These are phyloP conservation scores for Pezicula radicicola DNA, from an alignment of 2,329 filamentous ascomycete species.

Conservation along the genomic window DNA sequence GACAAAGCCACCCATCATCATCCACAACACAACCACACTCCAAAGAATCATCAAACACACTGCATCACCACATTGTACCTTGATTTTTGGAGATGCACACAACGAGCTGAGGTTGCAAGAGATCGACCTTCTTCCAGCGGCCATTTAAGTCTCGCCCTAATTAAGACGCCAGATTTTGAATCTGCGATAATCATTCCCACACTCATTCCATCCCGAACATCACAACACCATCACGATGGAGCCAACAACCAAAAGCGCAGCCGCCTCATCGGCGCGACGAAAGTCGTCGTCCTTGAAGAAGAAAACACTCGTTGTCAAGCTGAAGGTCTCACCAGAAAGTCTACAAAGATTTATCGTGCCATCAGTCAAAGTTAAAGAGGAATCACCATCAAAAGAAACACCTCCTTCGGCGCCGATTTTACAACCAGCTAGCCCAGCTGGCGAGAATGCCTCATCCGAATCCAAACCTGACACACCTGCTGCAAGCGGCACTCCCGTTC, in stretches of 20 bases:
- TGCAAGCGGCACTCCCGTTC: constrained; percentile 51
- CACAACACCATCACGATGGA: constrained; percentile 19
- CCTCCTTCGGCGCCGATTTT: constrained; percentile 31
- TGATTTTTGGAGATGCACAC: not conserved
- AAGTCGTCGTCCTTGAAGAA: constrained; percentile 24
- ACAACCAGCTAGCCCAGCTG: constrained; percentile 36
- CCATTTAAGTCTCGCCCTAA: not conserved
- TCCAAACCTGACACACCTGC: constrained; percentile 59
- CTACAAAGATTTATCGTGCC: constrained; percentile 47
- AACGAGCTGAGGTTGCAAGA: too few relatives aligned
- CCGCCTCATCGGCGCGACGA: constrained; percentile 16
- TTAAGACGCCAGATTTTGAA: not conserved
- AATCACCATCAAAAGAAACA: constrained; percentile 36
- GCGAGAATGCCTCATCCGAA: constrained; percentile 52
- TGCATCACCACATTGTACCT: too few relatives aligned
- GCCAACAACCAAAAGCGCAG: constrained; percentile 17
- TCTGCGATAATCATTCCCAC: not conserved
- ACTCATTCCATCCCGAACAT: constrained; percentile 1
- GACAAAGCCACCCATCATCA: too few relatives aligned
- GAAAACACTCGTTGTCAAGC: constrained; percentile 41
- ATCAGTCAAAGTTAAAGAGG: constrained; percentile 39
- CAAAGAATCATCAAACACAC: too few relatives aligned
- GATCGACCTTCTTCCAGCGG: not conserved
- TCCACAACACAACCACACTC: too few relatives aligned
- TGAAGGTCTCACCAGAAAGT: constrained; percentile 48